Conservation (phyloP, 306 rosid genomes). For the Rosa persica region DNA sequence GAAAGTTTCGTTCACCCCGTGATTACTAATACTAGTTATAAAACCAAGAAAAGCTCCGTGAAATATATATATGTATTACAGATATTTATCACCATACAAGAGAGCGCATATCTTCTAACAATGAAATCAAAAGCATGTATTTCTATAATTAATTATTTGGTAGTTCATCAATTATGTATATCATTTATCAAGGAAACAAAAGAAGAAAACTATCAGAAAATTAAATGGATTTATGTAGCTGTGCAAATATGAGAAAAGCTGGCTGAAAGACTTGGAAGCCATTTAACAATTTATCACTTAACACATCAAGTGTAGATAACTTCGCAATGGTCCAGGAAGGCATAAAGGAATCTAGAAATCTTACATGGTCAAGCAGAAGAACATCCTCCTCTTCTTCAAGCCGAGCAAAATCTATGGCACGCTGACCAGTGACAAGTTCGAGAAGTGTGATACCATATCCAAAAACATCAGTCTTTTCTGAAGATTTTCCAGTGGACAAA, state of each 20-base stretch:
- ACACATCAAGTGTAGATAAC: not conserved
- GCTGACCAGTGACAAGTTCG: conserved; percentile 87
- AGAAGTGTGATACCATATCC: conserved; percentile 96
- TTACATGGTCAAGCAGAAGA: conserved; percentile 90
- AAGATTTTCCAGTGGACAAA: conserved; percentile 85
- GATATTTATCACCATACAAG: not conserved
- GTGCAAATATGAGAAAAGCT: not conserved
- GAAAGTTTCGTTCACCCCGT: not conserved
- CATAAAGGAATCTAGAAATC: conserved; percentile 9
- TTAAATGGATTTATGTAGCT: too few species aligned
- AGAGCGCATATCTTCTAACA: not conserved
- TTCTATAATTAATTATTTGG: too few species aligned
- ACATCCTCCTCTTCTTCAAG: conserved; percentile 95
- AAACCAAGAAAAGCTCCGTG: not conserved
- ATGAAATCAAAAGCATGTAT: not conserved
- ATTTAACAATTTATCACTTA: not conserved
- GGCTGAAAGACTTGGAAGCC: not conserved
- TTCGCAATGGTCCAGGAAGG: not conserved
- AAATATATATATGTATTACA: too few species aligned
- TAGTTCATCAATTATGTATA: not conserved
- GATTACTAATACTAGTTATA: too few species aligned
- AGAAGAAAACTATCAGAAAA: not conserved
- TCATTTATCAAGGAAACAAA: not conserved
- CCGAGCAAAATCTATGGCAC: conserved; percentile 80
- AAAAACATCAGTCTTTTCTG: conserved; percentile 89